Base-by-base conservation (phyloP, 495 filamentous ascomycete species). In the Chaetomium fimeti region DNA sequence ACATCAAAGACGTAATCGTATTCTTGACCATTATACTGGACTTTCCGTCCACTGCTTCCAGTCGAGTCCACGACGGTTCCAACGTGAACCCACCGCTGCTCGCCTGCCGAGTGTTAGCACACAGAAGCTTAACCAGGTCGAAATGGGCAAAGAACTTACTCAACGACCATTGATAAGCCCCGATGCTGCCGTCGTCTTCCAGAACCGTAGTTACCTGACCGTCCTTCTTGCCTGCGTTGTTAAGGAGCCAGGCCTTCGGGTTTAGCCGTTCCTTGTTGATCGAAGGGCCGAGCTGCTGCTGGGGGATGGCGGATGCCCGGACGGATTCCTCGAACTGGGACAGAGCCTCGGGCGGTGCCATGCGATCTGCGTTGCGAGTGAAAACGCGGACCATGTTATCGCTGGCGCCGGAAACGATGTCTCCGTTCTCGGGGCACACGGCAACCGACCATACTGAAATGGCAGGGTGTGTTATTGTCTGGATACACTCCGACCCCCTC, bases 1-100 rank as follows among this genome's bases (percentile, higher is more conserved):
- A 99, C 94, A 71, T 98, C 93, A 67, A 98, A 99, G 55, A 99
- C 95, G 73, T 91, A 97, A 69, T 99, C 95, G 72, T 95, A 99
- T 61, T 96, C 91, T 73, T 93, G 86, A 25, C 95, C 95, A 2
- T 88, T 74, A 71, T 93, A 90, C 48, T 88, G 78, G n/a, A 82
- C 80, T 72, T 85, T 85, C 52, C 82, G 82, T 4, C 90, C 89
- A 63, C 87, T 91, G 72, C 91, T 94, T 38, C 88, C 93, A 40
- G 87, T 89, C 3, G 91, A 86, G 63, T 96, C 93, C 20, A 99
- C 94, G 18, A 98, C 95, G 0, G 91, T 96, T 55, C 94, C 94
- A 3, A 98, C 87, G 62, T 88, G 89, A 57, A 91, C 83, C 94
- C 94, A 99, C 69, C 78, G 70, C 38, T 79, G 72, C 64, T 82